A percentile compares a stretch with the other conserved stretches of the same genome.
Conservation (phyloP, 2,329 filamentous ascomycete species). For the Erysiphe pulchra region DNA sequence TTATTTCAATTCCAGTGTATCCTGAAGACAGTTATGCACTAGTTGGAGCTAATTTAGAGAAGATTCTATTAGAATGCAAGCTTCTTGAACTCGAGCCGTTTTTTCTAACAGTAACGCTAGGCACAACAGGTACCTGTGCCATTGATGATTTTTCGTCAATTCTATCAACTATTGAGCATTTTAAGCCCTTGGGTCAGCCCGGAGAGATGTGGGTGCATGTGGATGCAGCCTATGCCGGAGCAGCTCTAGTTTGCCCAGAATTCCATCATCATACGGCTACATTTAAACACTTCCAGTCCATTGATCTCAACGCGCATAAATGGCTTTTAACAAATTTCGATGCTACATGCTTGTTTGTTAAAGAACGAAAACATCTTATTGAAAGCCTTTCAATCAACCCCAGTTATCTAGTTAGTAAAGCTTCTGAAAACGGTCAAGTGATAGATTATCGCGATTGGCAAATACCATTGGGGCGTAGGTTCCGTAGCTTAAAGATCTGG, state of each 20-base stretch:
- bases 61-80: conserved; percentile 36
- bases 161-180: conserved; percentile 12
- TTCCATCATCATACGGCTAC: conserved; percentile 40
- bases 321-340: conserved; percentile 93
- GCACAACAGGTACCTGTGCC: conserved; percentile 71
- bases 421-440: conserved; percentile 58
- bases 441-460: conserved; percentile 97
- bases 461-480: conserved; percentile 71
- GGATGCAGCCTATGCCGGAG: conserved; percentile 79
- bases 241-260: conserved; percentile 59
- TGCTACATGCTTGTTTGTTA: conserved; percentile 54
- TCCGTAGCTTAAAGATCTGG: conserved; percentile 82
- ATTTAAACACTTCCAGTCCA: conserved; percentile 52
- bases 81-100: conserved; percentile 56
- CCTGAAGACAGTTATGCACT: conserved; percentile 42
- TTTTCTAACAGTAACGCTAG: conserved; percentile 61
- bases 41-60: conserved; percentile 34
- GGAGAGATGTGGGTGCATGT: conserved; percentile 69
- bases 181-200: conserved; percentile 15
- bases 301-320: conserved; percentile 94
- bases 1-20: conserved; percentile 37
- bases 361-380: conserved; percentile 49
- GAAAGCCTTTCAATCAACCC: conserved; percentile 56
- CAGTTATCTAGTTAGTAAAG: conserved; percentile 58
- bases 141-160: conserved; percentile 44